phyloP scores from a whole-genome alignment of 495 filamentous ascomycete species.

The Xylaria acuta region DNA sequence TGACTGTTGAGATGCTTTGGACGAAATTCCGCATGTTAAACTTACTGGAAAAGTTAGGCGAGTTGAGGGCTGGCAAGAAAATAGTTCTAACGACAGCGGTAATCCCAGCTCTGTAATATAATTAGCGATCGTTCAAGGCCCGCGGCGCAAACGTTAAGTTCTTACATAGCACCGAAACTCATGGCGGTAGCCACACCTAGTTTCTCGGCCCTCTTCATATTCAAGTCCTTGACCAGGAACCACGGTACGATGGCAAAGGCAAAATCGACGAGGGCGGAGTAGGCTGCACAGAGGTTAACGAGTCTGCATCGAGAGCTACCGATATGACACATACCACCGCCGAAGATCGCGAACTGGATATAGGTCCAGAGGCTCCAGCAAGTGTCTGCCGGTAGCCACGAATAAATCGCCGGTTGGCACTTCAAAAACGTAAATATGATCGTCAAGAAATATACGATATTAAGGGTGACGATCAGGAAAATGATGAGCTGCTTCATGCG shows the following conservation, averaged over 20 bases:
- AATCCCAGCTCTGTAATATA: conserved; percentile 15
- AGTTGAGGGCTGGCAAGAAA: conserved; percentile 9
- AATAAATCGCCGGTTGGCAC: conserved; percentile 45
- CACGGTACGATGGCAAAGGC: conserved; percentile 44
- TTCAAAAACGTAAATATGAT: conserved; percentile 48
- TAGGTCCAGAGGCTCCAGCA: conserved; percentile 45
- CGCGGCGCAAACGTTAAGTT: not conserved
- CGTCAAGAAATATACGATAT: conserved; percentile 46
- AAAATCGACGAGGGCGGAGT: conserved; percentile 47
- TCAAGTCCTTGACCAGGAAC: conserved; percentile 43
- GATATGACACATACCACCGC: conserved; percentile 35
- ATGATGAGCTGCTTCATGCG: conserved; percentile 39
- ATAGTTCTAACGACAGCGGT: conserved; percentile 9
- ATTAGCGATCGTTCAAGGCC: not conserved
- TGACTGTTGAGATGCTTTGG: not conserved
- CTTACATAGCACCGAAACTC: conserved; percentile 49
- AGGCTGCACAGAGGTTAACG: conserved; percentile 26
- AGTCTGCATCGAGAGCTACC: not conserved
- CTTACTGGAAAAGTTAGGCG: conserved; percentile 11
- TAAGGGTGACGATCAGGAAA: conserved; percentile 44
- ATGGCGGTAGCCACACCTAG: conserved; percentile 47
- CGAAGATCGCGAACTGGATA: conserved; percentile 38
- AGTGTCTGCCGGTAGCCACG: conserved; percentile 36
- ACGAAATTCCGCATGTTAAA: not conserved
- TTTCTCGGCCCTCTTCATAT: conserved; percentile 43